phyloP scores from a whole-genome alignment of 345 rosid species.

The Hirschfeldia incana region DNA sequence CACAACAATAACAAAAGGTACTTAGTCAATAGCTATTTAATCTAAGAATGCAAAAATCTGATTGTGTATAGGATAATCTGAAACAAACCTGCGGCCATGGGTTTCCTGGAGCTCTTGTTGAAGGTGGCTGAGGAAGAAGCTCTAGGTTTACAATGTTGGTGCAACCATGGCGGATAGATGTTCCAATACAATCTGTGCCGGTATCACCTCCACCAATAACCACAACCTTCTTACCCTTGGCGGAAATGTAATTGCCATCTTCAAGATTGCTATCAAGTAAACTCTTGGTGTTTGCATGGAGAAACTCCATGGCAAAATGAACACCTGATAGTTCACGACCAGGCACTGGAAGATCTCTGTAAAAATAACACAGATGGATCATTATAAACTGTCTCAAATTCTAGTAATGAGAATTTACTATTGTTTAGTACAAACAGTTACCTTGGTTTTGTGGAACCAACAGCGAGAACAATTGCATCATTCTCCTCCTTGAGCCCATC shows the following conservation, averaged over 20 bases:
- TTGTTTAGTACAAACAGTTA: slow-evolving; percentile 15
- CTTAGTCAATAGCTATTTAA: not conserved
- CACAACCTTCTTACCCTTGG: slow-evolving; percentile 87
- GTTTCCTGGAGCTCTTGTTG: slow-evolving; percentile 85
- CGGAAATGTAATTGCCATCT: slow-evolving; percentile 87
- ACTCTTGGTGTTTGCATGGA: slow-evolving; percentile 93
- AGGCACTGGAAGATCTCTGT: slow-evolving; percentile 97
- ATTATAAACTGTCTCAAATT: not conserved
- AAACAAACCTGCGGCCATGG: slow-evolving; percentile 98
- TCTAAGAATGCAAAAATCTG: not conserved
- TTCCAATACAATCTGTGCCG: slow-evolving; percentile 97
- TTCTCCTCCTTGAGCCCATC: slow-evolving; percentile 72
- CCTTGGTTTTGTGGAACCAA: slow-evolving; percentile 99
- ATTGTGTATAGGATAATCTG: not conserved
- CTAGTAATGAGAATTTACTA: not conserved
- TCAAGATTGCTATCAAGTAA: slow-evolving; percentile 85
- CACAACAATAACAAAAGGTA: not conserved
- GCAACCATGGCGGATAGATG: slow-evolving; percentile 97
- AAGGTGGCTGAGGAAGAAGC: slow-evolving; percentile 94
- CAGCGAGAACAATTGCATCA: slow-evolving; percentile 86
- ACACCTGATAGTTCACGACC: slow-evolving; percentile 90
- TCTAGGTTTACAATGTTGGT: slow-evolving; percentile 71
- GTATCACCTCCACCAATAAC: slow-evolving; percentile 99
- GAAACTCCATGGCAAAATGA: slow-evolving; percentile 98
- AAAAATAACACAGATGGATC: slow-evolving; percentile 26